These are phyloP conservation scores for Purpureocillium takamizusanense DNA, from an alignment of 2,329 filamentous ascomycete species.

Conservation along the genomic window DNA sequence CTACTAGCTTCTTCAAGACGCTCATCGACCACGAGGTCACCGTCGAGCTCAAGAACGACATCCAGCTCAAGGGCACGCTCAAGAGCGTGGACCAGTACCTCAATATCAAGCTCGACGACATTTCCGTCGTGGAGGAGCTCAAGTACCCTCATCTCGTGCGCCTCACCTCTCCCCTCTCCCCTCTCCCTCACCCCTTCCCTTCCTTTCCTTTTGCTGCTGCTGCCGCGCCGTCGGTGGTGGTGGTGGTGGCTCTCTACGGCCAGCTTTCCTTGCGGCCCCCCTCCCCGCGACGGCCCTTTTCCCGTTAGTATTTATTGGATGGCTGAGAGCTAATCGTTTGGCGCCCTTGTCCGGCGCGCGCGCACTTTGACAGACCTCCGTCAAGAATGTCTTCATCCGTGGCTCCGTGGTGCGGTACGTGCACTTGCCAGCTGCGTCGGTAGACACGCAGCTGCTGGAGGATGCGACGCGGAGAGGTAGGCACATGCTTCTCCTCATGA, in stretches of 20 bases:
- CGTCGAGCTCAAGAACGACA: constrained; percentile 98
- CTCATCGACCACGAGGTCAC: constrained; percentile 96
- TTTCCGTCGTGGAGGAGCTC: constrained; percentile 83
- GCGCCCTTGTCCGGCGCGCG: no score
- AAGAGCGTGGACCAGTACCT: constrained; percentile 98
- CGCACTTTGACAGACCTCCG: constrained; percentile 55
- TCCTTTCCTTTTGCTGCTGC: background rate
- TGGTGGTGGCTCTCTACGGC: no score
- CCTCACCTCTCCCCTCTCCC: constrained; percentile 2
- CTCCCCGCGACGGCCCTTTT: no score
- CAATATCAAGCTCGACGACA: constrained; percentile 98
- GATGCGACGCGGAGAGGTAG: constrained; percentile 82
- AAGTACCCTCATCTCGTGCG: constrained; percentile 86
- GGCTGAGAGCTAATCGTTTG: no score
- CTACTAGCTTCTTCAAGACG: constrained; percentile 98
- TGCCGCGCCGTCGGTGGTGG: no score
- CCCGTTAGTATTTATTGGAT: no score
- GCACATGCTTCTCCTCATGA: constrained; percentile 7
- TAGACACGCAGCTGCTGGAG: constrained; percentile 80
- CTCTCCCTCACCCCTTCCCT: background rate
- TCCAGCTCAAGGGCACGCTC: constrained; percentile 87
- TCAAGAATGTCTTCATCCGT: constrained; percentile 94
- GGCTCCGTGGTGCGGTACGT: constrained; percentile 91
- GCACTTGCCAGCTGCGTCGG: constrained; percentile 70
- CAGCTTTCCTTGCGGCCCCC: no score